Conservation (phyloP, 805 yeast species). For the Groenewaldozyma tartarivorans region DNA sequence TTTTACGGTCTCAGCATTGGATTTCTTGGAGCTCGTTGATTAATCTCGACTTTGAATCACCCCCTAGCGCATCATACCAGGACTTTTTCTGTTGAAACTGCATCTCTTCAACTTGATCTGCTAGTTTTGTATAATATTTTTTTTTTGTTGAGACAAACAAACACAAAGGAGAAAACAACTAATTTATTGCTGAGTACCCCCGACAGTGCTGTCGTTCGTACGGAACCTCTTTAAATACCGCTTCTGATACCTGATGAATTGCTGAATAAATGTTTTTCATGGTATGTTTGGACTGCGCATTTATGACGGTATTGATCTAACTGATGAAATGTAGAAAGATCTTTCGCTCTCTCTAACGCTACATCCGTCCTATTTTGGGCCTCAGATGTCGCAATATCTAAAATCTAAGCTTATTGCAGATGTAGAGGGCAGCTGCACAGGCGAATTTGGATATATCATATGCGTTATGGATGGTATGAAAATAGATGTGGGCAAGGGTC, state of each 20-base stretch:
- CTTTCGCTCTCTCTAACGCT: conserved; percentile 83
- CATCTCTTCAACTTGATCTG: too few relatives aligned
- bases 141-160: not conserved
- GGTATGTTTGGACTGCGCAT: conserved; percentile 1
- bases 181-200: not conserved
- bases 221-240: conserved; percentile 1
- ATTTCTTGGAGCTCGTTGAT: too few relatives aligned
- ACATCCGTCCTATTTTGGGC: conserved; percentile 96
- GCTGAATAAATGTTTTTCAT: conserved; percentile 6
- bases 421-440: conserved; percentile 98
- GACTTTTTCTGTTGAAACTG: too few relatives aligned
- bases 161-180: not conserved
- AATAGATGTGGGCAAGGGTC: conserved; percentile 91
- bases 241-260: not conserved
- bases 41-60: too few relatives aligned
- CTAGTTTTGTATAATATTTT: not conserved
- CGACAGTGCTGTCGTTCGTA: not conserved
- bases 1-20: too few relatives aligned
- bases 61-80: too few relatives aligned
- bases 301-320: conserved; percentile 1
- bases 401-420: conserved; percentile 85
- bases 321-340: conserved; percentile 48
- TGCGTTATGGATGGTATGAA: conserved; percentile 92
- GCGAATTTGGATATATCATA: conserved; percentile 94
- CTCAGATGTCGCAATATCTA: conserved; percentile 90